Conservation (phyloP, 441 rosid species). For the Jatropha multifida region DNA sequence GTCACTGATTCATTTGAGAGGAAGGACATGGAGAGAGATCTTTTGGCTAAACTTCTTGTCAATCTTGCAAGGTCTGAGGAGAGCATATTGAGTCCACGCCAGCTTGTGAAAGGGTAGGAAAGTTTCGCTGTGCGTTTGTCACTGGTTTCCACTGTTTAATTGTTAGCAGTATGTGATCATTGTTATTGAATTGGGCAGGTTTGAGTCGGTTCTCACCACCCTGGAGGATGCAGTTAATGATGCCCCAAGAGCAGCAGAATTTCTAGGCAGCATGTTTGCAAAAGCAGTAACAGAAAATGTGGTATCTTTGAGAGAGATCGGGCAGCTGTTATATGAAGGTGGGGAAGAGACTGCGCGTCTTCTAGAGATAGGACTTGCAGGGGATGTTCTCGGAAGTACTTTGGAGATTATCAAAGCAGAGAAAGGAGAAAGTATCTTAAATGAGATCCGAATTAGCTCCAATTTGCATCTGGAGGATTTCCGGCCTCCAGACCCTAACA, state of each 20-base stretch:
- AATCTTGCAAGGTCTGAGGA: constrained; percentile 59
- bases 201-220: constrained; percentile 64
- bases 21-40: constrained; percentile 84
- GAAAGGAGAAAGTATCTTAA: constrained; percentile 59
- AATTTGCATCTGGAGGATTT: constrained; percentile 73
- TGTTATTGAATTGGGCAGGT: constrained; percentile 43
- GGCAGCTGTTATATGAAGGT: constrained; percentile 51
- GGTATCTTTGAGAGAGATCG: constrained; percentile 55
- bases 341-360: constrained; percentile 77
- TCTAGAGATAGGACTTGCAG: constrained; percentile 66
- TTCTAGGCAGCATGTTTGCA: constrained; percentile 70
- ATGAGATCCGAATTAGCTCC: constrained; percentile 54
- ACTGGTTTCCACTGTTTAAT: background rate
- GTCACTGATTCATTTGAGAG: constrained; percentile 94
- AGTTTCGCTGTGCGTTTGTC: background rate
- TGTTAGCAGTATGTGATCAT: background rate
- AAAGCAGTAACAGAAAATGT: constrained; percentile 49
- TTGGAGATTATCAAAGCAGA: constrained; percentile 61
- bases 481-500: constrained; percentile 54
- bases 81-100: constrained; percentile 41
- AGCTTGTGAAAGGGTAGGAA: constrained; percentile 78
- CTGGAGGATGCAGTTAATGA: constrained; percentile 90
- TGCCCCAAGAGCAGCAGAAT: constrained; percentile 89
- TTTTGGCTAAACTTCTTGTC: constrained; percentile 79
- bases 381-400: constrained; percentile 76